Base-by-base conservation (phyloP, 257 asterid genomes). In the Lavandula angustifolia region DNA sequence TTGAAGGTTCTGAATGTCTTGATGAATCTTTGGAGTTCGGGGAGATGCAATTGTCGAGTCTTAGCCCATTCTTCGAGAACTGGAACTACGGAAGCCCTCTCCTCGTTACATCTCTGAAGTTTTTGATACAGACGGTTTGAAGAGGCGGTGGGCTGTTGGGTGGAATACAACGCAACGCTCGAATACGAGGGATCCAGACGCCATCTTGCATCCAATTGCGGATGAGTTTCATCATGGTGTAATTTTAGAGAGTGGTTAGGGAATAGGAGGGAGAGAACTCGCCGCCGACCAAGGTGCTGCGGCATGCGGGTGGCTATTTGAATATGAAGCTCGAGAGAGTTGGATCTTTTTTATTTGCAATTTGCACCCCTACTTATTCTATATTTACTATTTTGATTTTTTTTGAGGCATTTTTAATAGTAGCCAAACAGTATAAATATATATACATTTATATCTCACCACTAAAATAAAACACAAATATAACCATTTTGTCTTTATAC, bases 1-100 rank as follows among this genome's bases (percentile, higher is more conserved):
- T 47, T 37, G 54, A 2, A 4, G 17, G 9, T 10, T 32, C 66
- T 47, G 42, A 46, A 67, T 13, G n/a, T 14, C 14, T 11, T 61
- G 35, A 73, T 46, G 54, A 54, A 67, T 7, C 61, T 9, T n/a
- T 38, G 27, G 56, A 73, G 74, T 8, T 54, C 31, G 4, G 14
- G 35, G 2, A 7, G 58, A 37, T 47, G 62, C 4, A 73, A 6
- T 13, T 6, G 41, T 31, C 62, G 62, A 48, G 66, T 56, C 47
- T 67, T 56, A 43, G 49, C 37, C 73, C 70, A 73, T 17, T 54
- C 27, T 55, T 67, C 66, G 59, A 73, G 65, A 38, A 46, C 74
- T 7, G 70, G 78, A 40, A 50, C 16, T 14, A 67, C 7, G 10
- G 74, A 54, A 61, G n/a, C 35, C 62, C 66, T 46, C 53, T 54